Base-by-base conservation (phyloP, 768 basidiomycete genomes). In the Amanita fuliginea region DNA sequence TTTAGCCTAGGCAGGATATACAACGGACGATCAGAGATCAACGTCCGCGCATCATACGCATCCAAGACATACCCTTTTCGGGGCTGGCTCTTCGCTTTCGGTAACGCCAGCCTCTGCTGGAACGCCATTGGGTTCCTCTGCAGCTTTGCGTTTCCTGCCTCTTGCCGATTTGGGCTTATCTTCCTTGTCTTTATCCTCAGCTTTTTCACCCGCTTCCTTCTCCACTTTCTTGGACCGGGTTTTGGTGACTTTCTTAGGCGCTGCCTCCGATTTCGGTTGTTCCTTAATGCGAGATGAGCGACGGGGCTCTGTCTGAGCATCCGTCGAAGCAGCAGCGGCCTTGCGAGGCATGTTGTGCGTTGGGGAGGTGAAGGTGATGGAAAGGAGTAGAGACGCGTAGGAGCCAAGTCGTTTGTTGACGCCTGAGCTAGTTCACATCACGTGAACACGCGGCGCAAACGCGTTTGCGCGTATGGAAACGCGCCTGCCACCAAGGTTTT, bases 241-340 rank as follows among this genome's bases (percentile, higher is more conserved):
- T 66, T 85, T 86, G 5, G 78, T 70, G 19, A 76, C 65, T 62
- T 80, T 85, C 75, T 82, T 84, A 13, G 64, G 66, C 33, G 62
- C 60, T 5, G 68, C 63, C 35, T 62, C 80, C 1, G 67, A 60
- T 62, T 80, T 83, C 47, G 81, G 81, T 52, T 76, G 73, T 22
- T 81, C 82, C 64, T 86, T 86, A 67, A 87, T 85, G 58, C 84
- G 80, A 28, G 75, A 66, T 6, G 83, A 86, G 66, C 84, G 84
- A 63, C 84, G 83, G 33, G 83, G 83, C 59, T 69, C 72, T 4
- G 64, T 51, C 8, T 61, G 44, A 37, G 72, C 71, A 39, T 67
- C 66, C 21, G 69, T 65, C 45, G 68, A 61, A 2, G 62, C 61
- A 32, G 72, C 52, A 22, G 76, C 76, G 43, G 81, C 73, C 77